A percentile compares a stretch with the other conserved stretches of the same genome.
Evolutionary conservation across 441 rosid genomes (phyloP).

Genomic region (Pelargonium fulgidum): DNA sequence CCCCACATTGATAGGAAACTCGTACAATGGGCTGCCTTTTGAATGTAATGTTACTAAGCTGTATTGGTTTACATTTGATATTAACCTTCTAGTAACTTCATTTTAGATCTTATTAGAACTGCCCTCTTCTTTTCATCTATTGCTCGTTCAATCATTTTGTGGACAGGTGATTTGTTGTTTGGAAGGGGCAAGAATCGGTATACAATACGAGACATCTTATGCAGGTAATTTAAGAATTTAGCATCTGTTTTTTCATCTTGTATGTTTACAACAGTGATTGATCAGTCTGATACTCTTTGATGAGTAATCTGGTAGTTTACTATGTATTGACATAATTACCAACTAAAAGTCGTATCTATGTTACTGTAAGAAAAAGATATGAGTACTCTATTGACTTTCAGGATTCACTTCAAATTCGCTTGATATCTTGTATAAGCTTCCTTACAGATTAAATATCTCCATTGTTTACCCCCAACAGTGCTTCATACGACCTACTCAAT

Average conservation of each 20-base stretch:
- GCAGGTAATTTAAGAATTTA: conserved; percentile 49
- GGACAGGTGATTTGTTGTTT: conserved; percentile 79
- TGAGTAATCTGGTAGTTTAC: not conserved
- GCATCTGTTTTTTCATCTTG: conserved; percentile 10
- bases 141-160: not conserved
- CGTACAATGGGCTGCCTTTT: too few relatives aligned
- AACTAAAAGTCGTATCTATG: not conserved
- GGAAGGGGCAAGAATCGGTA: conserved; percentile 91
- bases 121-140: not conserved
- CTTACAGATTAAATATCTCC: not conserved
- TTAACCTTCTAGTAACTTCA: not conserved
- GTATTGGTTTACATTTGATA: not conserved
- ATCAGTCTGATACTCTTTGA: not conserved
- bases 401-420: not conserved
- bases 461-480: not conserved
- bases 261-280: not conserved
- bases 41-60: too few relatives aligned
- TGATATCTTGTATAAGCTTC: not conserved
- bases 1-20: too few relatives aligned
- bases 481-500: not conserved
- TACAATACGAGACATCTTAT: conserved; percentile 81
- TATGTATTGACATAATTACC: not conserved
- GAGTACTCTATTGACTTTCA: not conserved
- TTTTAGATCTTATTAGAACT: not conserved
- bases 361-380: not conserved